phyloP scores from a whole-genome alignment of 805 yeast species.

The Yarrowia osloensis region DNA sequence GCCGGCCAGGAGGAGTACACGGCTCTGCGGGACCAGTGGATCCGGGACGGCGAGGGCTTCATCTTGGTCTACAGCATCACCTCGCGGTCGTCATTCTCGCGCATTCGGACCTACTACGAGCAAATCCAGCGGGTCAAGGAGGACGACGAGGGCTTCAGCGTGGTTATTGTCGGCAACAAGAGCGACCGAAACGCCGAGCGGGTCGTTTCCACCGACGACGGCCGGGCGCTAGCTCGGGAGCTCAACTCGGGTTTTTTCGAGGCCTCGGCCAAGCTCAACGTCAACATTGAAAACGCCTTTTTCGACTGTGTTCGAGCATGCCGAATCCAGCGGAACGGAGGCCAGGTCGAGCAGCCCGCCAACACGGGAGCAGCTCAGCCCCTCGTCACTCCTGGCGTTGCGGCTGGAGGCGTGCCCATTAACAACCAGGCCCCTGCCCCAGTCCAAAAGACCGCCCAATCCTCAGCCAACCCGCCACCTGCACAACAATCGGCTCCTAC shows the following conservation, averaged over 20 bases:
- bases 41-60: conserved; percentile 94
- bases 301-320: conserved; percentile 62
- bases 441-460: neutral
- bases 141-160: conserved; percentile 55
- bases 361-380: neutral
- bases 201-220: conserved; percentile 80
- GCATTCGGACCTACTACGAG: conserved; percentile 75
- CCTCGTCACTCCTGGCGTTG: neutral
- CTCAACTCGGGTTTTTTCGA: conserved; percentile 66
- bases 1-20: conserved; percentile 90
- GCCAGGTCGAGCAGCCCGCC: conserved; percentile 19
- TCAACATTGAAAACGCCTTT: conserved; percentile 84
- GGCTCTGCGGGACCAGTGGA: conserved; percentile 77
- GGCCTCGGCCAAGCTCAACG: conserved; percentile 89
- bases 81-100: conserved; percentile 80
- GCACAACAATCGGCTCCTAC: conserved; percentile 20
- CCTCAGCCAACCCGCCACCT: neutral
- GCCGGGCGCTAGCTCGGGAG: conserved; percentile 70
- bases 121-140: conserved; percentile 78
- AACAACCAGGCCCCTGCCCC: neutral
- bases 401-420: neutral
- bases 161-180: conserved; percentile 91
- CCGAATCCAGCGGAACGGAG: conserved; percentile 69
- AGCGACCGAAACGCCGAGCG: conserved; percentile 75
- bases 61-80: conserved; percentile 85